Evolutionary conservation across 2,329 filamentous ascomycete species (phyloP), one percentile per base, ranked within the genome.

Genomic region (Leptographium lundbergii): DNA sequence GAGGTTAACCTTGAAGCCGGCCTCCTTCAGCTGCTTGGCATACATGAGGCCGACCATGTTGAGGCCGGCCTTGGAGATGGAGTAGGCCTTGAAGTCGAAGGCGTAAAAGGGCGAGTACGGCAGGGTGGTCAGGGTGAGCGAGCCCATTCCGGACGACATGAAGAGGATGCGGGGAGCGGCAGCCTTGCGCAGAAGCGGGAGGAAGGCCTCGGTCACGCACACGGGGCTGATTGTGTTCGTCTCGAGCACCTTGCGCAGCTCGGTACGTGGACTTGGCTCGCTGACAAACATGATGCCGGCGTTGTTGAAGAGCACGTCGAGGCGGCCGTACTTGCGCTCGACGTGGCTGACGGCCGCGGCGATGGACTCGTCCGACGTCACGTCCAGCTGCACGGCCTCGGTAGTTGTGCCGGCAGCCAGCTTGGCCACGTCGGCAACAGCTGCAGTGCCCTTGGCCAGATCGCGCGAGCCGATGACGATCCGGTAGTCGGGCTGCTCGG

Each of bases 181-280:
- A 17, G 63, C 34, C 50, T 34, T 45, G n/a, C 27, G 25, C 25
- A 69, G 61, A 1, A 69, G 63, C 6, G 67, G 68, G 29, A 69
- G 57, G 56, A 68, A 67, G 6, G 66, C 66, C 29, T 68, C 67
- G 2, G 67, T 68, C 4, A 69, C 66, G 19, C 67, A 65, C 2
- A 68, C 58, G 3, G 62, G 59, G 11, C 63, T 67, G 0, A 68
- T 51, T 24, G 69, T 58, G 55, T 70, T 70, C 25, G 60, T 57
- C 6, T 57, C 58, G 14, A 62, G 54, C 6, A 51, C 29, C 22
- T 39, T 25, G 47, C 61, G 58, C n/a, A 54, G 17, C 3, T 34
- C 50, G 3, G 47, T 27, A 1, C 56, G n/a, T 1, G 48, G 13
- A 2, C 58, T 54, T 6, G 61, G 51, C 6, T 29, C 52, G 36